Percentiles rank a stretch among this genome's conserved stretches.
Conservation (phyloP, 2,329 filamentous ascomycete genomes). For the Alternaria panax region DNA sequence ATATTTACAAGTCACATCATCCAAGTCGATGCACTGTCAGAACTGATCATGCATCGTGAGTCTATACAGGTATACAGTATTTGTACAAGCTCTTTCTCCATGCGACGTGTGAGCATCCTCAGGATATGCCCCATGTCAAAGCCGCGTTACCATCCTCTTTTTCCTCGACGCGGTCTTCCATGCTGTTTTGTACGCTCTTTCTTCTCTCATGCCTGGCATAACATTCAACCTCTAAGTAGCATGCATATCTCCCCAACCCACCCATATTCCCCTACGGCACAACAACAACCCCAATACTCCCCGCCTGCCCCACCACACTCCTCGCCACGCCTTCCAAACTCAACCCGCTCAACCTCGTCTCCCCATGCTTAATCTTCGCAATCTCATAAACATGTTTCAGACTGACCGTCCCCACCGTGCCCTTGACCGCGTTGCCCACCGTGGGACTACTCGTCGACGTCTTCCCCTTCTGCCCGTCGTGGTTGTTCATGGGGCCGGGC, state of each 20-base stretch:
- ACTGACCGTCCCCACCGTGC: slow-evolving; percentile 83
- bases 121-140: not conserved
- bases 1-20: not conserved
- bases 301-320: slow-evolving; percentile 69
- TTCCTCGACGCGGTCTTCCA: too few relatives aligned
- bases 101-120: not conserved
- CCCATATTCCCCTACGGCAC: slow-evolving; percentile 52
- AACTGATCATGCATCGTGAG: not conserved
- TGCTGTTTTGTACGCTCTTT: not conserved
- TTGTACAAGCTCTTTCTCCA: not conserved
- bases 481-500: slow-evolving; percentile 54
- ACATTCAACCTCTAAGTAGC: not conserved
- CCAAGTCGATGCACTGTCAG: not conserved
- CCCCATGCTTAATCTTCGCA: slow-evolving; percentile 84
- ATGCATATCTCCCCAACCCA: not conserved
- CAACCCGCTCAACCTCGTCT: slow-evolving; percentile 66
- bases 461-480: slow-evolving; percentile 49
- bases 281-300: slow-evolving; percentile 58
- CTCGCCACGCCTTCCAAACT: slow-evolving; percentile 82
- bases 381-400: slow-evolving; percentile 98
- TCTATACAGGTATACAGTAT: slow-evolving; percentile 1
- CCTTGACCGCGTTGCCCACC: slow-evolving; percentile 69
- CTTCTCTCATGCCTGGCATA: not conserved
- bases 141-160: too few relatives aligned
- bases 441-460: slow-evolving; percentile 42